These are phyloP conservation scores for Monilinia fructigena DNA, from an alignment of 2,329 filamentous ascomycete species.

Conservation along the genomic window DNA sequence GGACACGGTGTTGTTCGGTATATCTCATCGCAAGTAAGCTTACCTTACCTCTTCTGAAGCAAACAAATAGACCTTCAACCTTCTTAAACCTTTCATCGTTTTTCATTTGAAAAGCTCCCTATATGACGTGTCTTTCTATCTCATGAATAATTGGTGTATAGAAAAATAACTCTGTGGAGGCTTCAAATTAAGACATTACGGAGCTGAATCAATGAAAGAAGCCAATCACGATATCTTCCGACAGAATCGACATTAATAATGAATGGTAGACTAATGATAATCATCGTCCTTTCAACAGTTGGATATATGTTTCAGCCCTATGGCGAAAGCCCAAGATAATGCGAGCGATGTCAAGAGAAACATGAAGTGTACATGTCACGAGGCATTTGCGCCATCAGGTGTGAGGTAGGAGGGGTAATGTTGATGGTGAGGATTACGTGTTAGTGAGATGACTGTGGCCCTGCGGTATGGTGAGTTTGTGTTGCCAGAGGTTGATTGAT, in stretches of 20 bases:
- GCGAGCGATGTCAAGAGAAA: not conserved
- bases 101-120: no score
- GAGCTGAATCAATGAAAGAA: not conserved
- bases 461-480: not conserved
- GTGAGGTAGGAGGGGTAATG: not conserved
- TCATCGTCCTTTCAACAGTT: not conserved
- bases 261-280: not conserved
- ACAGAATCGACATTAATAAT: not conserved
- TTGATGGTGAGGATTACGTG: not conserved
- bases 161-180: not conserved
- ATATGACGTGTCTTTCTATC: not conserved
- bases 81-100: not conserved
- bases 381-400: constrained; percentile 1
- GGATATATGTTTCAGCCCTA: constrained; percentile 18
- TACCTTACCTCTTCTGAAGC: not conserved
- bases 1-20: not conserved
- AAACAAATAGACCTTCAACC: not conserved
- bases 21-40: not conserved
- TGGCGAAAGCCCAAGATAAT: not conserved
- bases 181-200: constrained; percentile 3
- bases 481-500: not conserved
- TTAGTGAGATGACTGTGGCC: not conserved
- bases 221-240: constrained; percentile 7
- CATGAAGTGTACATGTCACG: not conserved
- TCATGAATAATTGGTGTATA: not conserved